A percentile compares a stretch with the other conserved stretches of the same genome.
phyloP scores from a whole-genome alignment of 2,329 filamentous ascomycete species.

The Paracoccidioides brasiliensis region DNA sequence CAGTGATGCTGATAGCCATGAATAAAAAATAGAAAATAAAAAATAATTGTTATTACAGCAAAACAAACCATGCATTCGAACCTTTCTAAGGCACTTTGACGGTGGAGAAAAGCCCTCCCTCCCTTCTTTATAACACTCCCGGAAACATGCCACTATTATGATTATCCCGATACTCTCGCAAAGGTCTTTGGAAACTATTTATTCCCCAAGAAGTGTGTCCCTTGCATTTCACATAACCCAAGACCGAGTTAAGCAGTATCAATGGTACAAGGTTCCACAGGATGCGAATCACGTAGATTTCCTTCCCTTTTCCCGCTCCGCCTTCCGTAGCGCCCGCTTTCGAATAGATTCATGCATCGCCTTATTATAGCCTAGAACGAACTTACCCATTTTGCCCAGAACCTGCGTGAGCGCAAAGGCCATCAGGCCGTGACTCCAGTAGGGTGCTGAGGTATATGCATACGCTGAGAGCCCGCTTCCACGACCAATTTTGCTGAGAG shows the following conservation, averaged over 20 bases:
- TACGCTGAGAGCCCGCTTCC: conserved; percentile 65
- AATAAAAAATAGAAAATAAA: too few relatives aligned
- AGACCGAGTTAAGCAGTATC: background rate
- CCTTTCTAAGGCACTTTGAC: too few relatives aligned
- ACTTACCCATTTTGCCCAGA: conserved; percentile 43
- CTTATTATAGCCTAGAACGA: conserved; percentile 49
- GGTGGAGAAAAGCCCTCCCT: too few relatives aligned
- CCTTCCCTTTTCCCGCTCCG: conserved; percentile 59
- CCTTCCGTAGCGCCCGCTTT: conserved; percentile 69
- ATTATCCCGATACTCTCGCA: too few relatives aligned
- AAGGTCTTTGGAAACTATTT: too few relatives aligned
- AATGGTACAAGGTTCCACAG: too few relatives aligned
- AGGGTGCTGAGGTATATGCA: conserved; percentile 77
- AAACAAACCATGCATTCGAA: too few relatives aligned
- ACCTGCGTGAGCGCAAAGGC: conserved; percentile 61
- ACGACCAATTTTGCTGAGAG: conserved; percentile 66
- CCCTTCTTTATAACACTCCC: too few relatives aligned
- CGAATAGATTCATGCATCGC: conserved; percentile 73
- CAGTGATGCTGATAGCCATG: too few relatives aligned
- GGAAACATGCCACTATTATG: too few relatives aligned
- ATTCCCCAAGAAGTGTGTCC: too few relatives aligned
- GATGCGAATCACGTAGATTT: conserved; percentile 17
- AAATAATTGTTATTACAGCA: too few relatives aligned
- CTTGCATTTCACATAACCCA: background rate
- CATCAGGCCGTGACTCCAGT: conserved; percentile 83